phyloP scores from a whole-genome alignment of 2,329 filamentous ascomycete genomes.

The Colletotrichum sp. region DNA sequence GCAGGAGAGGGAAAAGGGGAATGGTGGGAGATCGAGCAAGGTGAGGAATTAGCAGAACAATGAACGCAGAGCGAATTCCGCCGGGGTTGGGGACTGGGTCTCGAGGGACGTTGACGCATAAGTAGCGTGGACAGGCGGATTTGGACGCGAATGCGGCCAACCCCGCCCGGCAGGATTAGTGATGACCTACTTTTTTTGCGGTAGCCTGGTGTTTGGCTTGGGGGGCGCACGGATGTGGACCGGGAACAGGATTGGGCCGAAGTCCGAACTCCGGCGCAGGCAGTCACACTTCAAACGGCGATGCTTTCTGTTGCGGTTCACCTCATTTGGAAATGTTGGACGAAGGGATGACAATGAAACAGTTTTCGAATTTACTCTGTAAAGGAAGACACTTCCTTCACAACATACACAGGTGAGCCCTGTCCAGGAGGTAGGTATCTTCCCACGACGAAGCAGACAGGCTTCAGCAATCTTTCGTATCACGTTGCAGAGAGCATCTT shows the following conservation, averaged over 20 bases:
- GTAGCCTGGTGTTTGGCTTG: not conserved
- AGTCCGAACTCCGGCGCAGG: not conserved
- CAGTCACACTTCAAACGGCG: not conserved
- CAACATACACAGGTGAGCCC: not conserved
- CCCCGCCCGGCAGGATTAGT: not conserved
- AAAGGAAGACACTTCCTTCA: not conserved
- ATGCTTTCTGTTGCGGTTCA: not conserved
- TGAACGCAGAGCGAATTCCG: not conserved
- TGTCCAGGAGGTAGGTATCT: accelerated
- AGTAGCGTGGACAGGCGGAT: not conserved
- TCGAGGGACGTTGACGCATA: not conserved
- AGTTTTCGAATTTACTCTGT: not conserved
- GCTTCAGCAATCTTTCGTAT: not conserved
- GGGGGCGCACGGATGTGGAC: not conserved
- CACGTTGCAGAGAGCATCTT: not conserved
- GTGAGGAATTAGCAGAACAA: not conserved
- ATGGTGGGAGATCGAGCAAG: not conserved
- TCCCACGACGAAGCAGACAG: not conserved
- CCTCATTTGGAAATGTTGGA: not conserved
- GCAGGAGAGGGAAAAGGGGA: not conserved
- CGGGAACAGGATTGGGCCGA: not conserved
- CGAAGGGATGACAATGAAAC: not conserved
- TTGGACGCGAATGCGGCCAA: not conserved
- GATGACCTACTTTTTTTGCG: not conserved
- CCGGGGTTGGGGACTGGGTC: not conserved